Conservation (phyloP, 129 eudicot genomes). For the Saussurea involucrata region DNA sequence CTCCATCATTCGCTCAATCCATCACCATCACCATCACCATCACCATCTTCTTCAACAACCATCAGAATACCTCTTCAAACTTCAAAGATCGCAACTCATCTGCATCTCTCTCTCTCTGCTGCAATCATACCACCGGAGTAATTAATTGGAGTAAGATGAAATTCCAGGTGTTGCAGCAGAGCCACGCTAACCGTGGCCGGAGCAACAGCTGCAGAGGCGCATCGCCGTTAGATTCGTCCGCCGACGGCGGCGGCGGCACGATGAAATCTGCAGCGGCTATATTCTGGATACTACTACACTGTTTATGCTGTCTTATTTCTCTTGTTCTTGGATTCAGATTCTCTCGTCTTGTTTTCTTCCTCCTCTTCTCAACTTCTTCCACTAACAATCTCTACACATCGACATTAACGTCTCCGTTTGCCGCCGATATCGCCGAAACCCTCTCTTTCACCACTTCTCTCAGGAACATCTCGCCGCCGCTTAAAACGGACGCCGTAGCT, state of each 20-base stretch:
- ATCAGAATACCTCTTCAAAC: constrained; percentile 13
- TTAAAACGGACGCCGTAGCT: constrained; percentile 6
- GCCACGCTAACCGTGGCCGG: constrained; percentile 39
- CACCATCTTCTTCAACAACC: constrained; percentile 11
- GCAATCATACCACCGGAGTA: neutral
- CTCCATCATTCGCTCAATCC: constrained; percentile 3
- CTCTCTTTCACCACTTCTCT: constrained; percentile 26
- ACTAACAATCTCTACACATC: constrained; percentile 18
- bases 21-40: constrained; percentile 8
- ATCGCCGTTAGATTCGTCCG: constrained; percentile 42
- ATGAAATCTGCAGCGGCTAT: constrained; percentile 45
- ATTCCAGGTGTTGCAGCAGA: constrained; percentile 54
- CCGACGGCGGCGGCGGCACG: constrained; percentile 14
- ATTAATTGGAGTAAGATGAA: constrained; percentile 37
- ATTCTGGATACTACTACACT: constrained; percentile 59
- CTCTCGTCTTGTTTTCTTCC: constrained; percentile 66
- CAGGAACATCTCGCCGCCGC: neutral
- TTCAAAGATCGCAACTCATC: neutral
- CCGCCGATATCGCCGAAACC: constrained; percentile 15
- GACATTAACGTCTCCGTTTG: constrained; percentile 23
- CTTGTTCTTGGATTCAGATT: constrained; percentile 68
- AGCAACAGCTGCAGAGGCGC: constrained; percentile 47
- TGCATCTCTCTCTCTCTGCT: neutral
- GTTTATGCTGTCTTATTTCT: constrained; percentile 64
- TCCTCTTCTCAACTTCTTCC: constrained; percentile 40